A percentile compares a stretch with the other conserved stretches of the same genome.
These are phyloP conservation scores for Chalaropsis ovoidea DNA, from an alignment of 2,329 filamentous ascomycete genomes.

Conservation along the genomic window DNA sequence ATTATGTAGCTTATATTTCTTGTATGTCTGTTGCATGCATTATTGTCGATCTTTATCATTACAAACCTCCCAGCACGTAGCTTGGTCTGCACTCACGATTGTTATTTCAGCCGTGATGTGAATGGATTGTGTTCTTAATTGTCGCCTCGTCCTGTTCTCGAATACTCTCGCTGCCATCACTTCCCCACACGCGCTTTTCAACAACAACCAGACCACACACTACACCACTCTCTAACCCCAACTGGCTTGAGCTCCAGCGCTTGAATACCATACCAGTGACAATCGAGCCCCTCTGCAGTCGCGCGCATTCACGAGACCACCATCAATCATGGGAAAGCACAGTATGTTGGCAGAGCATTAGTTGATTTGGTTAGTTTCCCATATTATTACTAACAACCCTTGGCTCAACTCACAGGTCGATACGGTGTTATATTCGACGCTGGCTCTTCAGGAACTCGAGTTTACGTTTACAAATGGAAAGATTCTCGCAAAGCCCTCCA, in stretches of 20 bases:
- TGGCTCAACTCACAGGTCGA: constrained; percentile 38
- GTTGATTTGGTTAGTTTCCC: background rate
- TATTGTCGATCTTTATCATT: background rate
- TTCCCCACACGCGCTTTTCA: background rate
- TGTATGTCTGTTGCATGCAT: background rate
- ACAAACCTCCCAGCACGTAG: background rate
- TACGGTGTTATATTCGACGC: constrained; percentile 97
- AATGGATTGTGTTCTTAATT: background rate
- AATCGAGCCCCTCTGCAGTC: background rate
- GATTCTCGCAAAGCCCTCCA: constrained; percentile 49
- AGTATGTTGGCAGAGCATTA: constrained; percentile 28
- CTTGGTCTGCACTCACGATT: background rate
- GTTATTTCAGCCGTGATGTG: background rate
- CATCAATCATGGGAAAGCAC: constrained; percentile 33
- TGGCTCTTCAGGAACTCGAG: constrained; percentile 89
- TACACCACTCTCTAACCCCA: background rate
- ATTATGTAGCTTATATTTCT: background rate
- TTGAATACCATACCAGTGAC: background rate
- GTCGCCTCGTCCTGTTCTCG: background rate
- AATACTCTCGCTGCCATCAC: background rate
- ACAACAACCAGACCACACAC: background rate
- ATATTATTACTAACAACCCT: background rate
- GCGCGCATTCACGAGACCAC: background rate
- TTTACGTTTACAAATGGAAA: constrained; percentile 92
- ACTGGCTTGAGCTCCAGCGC: too few species aligned